phyloP scores from a whole-genome alignment of 2,329 filamentous ascomycete species.

The Cladophialophora carrionii region DNA sequence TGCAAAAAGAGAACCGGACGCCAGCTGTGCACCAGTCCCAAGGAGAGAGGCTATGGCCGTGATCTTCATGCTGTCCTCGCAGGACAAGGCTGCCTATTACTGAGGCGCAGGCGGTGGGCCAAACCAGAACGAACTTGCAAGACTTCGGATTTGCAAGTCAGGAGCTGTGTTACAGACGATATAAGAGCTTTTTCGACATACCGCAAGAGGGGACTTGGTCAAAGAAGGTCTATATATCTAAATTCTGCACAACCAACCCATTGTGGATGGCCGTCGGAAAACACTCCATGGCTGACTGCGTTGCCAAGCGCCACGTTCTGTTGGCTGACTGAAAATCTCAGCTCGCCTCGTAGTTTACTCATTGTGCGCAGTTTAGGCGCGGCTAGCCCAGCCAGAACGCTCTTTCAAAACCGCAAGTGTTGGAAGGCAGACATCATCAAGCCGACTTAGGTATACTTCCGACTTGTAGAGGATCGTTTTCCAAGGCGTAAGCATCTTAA shows the following conservation, averaged over 20 bases:
- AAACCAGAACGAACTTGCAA: not conserved
- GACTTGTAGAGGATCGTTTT: not conserved
- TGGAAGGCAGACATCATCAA: not conserved
- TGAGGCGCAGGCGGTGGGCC: not conserved
- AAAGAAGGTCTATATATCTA: not conserved
- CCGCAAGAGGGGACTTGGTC: not conserved
- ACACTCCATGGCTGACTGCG: constrained; percentile 3
- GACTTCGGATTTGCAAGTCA: not conserved
- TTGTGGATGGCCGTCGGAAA: not conserved
- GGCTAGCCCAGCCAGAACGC: not conserved
- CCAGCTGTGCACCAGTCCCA: not conserved
- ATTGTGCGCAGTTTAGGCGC: not conserved
- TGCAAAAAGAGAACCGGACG: not conserved
- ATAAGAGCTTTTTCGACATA: not conserved
- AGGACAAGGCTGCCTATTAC: not conserved
- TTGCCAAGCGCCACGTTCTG: not conserved
- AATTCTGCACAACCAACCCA: not conserved
- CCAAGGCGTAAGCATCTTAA: not conserved
- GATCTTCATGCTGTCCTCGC: constrained; percentile 8
- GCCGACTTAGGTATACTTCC: not conserved
- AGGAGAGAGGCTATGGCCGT: not conserved
- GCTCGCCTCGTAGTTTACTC: constrained; percentile 3
- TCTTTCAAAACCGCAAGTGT: not conserved
- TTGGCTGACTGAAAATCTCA: constrained; percentile 6
- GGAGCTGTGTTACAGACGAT: not conserved